Percentiles rank a stretch among this genome's conserved stretches.
Conservation (phyloP, 225 moss, liverwort and hornwort species). For the Neckera pumila region DNA sequence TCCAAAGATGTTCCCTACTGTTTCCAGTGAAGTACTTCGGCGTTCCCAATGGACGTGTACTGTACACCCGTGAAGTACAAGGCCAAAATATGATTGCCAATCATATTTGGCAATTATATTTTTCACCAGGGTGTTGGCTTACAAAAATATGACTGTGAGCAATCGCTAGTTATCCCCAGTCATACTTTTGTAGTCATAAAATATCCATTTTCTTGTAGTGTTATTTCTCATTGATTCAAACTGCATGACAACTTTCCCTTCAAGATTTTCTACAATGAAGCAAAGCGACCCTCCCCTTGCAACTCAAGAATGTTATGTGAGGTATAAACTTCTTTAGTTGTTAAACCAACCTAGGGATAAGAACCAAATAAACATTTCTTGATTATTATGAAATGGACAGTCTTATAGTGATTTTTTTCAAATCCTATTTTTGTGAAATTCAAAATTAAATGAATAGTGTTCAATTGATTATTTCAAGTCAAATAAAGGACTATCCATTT, state of each 20-base stretch:
- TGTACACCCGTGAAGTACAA: too few species aligned
- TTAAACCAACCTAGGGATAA: background rate
- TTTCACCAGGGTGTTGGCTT: too few species aligned
- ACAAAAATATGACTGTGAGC: too few species aligned
- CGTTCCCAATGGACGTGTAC: too few species aligned
- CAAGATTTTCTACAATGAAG: background rate
- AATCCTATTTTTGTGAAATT: background rate
- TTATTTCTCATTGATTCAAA: background rate
- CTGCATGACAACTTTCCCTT: background rate
- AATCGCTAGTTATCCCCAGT: too few species aligned
- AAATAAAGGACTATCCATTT: background rate
- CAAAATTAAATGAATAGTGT: background rate
- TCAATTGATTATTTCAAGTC: background rate
- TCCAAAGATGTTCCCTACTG: too few species aligned
- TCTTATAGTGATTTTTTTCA: background rate
- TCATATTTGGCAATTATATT: too few species aligned
- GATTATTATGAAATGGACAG: background rate
- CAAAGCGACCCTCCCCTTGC: fast-evolving
- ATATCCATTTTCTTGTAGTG: too few species aligned
- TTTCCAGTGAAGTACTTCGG: too few species aligned
- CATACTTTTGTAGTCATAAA: too few species aligned
- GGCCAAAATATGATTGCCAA: too few species aligned
- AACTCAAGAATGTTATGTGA: background rate
- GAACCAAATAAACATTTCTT: background rate
- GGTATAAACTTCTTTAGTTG: fast-evolving